Base-by-base conservation (phyloP, 2,329 filamentous ascomycete genomes). In the Basipetospora sp. region DNA sequence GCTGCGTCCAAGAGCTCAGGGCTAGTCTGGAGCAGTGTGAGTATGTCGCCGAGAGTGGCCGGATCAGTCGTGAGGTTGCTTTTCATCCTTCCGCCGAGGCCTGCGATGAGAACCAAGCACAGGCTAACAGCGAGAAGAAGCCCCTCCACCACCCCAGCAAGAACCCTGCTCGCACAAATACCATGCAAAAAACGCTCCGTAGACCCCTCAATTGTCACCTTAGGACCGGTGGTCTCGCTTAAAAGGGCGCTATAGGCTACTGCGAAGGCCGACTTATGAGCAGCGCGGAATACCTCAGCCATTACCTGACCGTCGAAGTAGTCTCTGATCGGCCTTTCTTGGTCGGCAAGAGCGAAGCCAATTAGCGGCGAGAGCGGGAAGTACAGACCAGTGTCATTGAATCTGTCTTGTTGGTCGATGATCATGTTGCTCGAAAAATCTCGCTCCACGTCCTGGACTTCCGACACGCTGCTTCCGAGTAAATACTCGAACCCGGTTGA, bases 401-500 rank as follows among this genome's bases (percentile, higher is more conserved):
- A 5, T 1, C 45, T 42, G 0, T 48, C 38, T 1, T 47, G 41
- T 3, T 55, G 50, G 0, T 60, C 50, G 0, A 59, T 33, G 0
- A 53, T 41, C 0, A 8, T 4, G 0, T 30, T 37, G 5, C 50
- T 48, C 0, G 54, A 49, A 2, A 31, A 48, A 3, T 60, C 58
- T 3, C 45, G 33, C 0, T 14, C 8, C 0, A 46, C 35, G 0
- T 36, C 25, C 0, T 40, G 31, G 0, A 49, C 22, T 0, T 14
- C 36, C 13, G 48, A 34, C 16, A 55, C 48, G 0, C 56, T 56
- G 1, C 48, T 51, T 0, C 41, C 50, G 0, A 61, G 16, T 0
- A 60, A 38, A n/a, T 43, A 53, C 18, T 61, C 57, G 11, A 62
- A 56, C 0, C 55, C 53, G 0, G 55, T 52, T 0, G 43, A 36